Conservation (phyloP, 2,329 filamentous ascomycete genomes). For the Monosporascus sp. region DNA sequence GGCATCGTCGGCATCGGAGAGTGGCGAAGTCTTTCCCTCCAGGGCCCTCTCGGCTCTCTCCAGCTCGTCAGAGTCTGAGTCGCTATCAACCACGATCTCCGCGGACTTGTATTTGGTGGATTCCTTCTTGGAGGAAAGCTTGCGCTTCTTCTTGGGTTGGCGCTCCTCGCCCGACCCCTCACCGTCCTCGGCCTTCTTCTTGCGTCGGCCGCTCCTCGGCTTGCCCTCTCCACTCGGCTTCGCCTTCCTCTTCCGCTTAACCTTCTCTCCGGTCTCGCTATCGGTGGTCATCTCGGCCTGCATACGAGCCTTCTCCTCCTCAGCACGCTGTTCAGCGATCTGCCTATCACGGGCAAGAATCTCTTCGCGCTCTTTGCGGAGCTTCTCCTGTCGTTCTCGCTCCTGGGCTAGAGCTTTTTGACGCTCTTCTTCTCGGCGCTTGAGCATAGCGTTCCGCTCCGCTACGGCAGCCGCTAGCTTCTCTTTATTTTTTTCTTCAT, state of each 20-base stretch:
- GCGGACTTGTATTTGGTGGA: conserved; percentile 75
- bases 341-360: conserved; percentile 73
- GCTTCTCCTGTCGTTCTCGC: conserved; percentile 69
- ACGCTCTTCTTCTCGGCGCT: conserved; percentile 71
- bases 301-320: conserved; percentile 62
- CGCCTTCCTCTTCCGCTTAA: conserved; percentile 69
- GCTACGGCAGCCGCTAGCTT: conserved; percentile 78
- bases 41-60: conserved; percentile 41
- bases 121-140: conserved; percentile 44
- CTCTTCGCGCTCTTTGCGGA: conserved; percentile 78
- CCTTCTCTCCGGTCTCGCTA: conserved; percentile 72
- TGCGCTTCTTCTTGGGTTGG: conserved; percentile 58
- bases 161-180: conserved; percentile 45
- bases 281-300: conserved; percentile 80
- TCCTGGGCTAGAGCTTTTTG: conserved; percentile 63
- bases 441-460: conserved; percentile 74
- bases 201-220: conserved; percentile 31
- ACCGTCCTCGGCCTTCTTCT: conserved; percentile 59
- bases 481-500: conserved; percentile 87
- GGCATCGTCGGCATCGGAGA: conserved; percentile 26
- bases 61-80: conserved; percentile 48
- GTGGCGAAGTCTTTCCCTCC: conserved; percentile 23
- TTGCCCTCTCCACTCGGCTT: conserved; percentile 37
- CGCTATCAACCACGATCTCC: conserved; percentile 76
- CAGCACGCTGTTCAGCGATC: conserved; percentile 64